Conservation (phyloP, 2,329 filamentous ascomycete genomes). For the Colletotrichum neosansevieriae region DNA sequence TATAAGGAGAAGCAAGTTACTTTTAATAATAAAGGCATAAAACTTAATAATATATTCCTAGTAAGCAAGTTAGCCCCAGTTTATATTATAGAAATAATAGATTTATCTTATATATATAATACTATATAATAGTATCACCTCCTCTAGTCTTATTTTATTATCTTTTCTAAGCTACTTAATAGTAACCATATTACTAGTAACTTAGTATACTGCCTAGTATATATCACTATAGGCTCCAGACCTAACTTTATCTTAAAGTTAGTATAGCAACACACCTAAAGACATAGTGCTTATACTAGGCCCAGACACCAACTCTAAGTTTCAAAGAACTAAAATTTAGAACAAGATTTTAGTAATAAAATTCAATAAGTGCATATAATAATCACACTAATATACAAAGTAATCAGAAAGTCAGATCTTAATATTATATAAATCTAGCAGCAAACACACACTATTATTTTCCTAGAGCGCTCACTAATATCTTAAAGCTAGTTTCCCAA, state of each 20-base stretch:
- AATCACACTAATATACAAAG: not conserved
- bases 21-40: not conserved
- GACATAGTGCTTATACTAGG: not conserved
- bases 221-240: not conserved
- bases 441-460: not conserved
- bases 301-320: not conserved
- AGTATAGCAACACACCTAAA: not conserved
- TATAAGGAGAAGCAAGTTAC: not conserved
- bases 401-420: not conserved
- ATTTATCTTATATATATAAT: not conserved
- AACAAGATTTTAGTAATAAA: not conserved
- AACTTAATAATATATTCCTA: not conserved
- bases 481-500: not conserved
- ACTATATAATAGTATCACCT: not conserved
- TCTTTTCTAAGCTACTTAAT: constrained; percentile 1
- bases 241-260: not conserved
- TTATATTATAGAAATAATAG: not conserved
- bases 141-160: not conserved
- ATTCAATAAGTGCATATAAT: not conserved
- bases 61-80: not conserved
- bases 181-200: not conserved
- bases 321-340: not conserved
- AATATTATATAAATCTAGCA: not conserved
- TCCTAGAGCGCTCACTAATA: not conserved
- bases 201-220: not conserved